Evolutionary conservation across 129 eudicot genomes (phyloP).

Genomic region (Centrapalus pauciflorus): DNA sequence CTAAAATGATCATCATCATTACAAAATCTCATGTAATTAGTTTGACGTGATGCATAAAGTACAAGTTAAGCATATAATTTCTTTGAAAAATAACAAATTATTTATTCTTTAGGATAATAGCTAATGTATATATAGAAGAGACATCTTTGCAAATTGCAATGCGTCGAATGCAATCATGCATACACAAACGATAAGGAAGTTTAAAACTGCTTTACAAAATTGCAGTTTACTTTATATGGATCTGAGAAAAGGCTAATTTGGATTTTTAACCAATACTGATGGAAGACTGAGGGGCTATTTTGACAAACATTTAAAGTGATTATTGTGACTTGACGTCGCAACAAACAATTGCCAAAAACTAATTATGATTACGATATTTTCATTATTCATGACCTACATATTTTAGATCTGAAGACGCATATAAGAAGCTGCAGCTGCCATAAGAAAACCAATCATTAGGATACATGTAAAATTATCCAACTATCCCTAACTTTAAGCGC

Average conservation of each 20-base stretch:
- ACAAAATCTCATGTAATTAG: conserved; percentile 3
- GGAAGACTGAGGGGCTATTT: neutral
- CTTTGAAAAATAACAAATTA: too few species aligned
- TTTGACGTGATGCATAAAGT: neutral
- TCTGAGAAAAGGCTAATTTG: neutral
- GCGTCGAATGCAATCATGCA: neutral
- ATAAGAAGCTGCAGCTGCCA: neutral
- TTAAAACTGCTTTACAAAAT: neutral
- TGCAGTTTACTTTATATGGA: neutral
- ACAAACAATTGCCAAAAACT: neutral
- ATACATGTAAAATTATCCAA: too few species aligned
- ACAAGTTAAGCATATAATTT: too few species aligned
- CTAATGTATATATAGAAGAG: neutral
- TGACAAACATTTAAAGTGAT: neutral
- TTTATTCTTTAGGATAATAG: neutral
- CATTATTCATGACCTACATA: too few species aligned
- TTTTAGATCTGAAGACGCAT: too few species aligned
- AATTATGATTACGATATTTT: too few species aligned
- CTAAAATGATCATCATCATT: conserved; percentile 35
- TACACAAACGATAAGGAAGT: neutral
- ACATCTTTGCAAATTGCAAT: neutral
- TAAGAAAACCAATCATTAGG: neutral
- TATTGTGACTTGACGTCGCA: neutral
- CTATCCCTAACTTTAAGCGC: neutral
- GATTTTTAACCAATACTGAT: neutral